Evolutionary conservation across 345 rosid genomes (phyloP), one percentile per base, ranked within the genome.

Genomic region (Gossypium anomalum): DNA sequence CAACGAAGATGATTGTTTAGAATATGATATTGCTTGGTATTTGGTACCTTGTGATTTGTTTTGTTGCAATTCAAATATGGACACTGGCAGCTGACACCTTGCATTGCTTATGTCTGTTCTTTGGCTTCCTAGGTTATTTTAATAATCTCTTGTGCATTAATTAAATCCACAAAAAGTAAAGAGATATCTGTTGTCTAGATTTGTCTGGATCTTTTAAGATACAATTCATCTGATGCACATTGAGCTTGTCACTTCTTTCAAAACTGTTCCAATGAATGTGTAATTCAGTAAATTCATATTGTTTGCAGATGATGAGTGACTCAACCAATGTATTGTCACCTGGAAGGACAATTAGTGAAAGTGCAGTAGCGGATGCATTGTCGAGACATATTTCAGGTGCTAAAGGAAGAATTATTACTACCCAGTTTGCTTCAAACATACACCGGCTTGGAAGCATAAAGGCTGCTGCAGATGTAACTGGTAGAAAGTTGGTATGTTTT

Each of bases 401-500:
- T 51, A 88, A 91, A 83, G 99, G 99, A 83, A 93, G 99, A 81
- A 89, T 95, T 68, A 88, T 95, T 67, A 91, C 97, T 57, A 95
- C 99, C 77, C 99, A 95, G 78, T 95, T 95, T 80, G 99, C 99
- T 57, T 95, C 98, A 70, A 93, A 95, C 75, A 93, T 95, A 78
- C 97, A 93, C 75, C 92, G 99, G 65, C 91, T 95, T 59, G 99
- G 99, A 87, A 93, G 99, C 83, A 87, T 95, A 69, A 95, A 95
- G 82, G 93, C 94, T 76, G 99, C 98, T 76, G 99, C 99, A 48
- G 98, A 93, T 88, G 75, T 85, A 80, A 91, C 94, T 44, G 93
- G 97, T 67, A 88, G 98, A 80, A 93, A 95, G 79, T 75, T 95
- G 93, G 99, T 92, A 80, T 48, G 90, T 67, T 49, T 76, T 80